These are phyloP conservation scores for Tulasnella sp. DNA, from an alignment of 768 basidiomycete species.

Conservation along the genomic window DNA sequence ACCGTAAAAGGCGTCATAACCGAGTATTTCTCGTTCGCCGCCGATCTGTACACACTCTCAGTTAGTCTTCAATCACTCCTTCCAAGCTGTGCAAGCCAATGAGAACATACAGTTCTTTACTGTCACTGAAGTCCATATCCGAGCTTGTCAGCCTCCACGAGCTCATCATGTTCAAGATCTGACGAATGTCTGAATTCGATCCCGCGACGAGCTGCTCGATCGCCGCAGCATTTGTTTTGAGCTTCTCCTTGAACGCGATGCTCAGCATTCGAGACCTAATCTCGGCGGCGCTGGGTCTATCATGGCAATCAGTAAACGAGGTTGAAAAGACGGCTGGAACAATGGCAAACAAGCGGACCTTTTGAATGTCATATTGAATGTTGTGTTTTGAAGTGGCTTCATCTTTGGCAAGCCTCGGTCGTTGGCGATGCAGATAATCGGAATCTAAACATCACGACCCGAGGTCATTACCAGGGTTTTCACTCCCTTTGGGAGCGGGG, in stretches of 20 bases:
- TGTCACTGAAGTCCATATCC: constrained; percentile 82
- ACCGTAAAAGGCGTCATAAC: constrained; percentile 89
- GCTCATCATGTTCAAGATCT: constrained; percentile 95
- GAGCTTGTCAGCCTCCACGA: constrained; percentile 84
- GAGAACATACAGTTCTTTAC: constrained; percentile 79
- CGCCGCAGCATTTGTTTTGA: constrained; percentile 85
- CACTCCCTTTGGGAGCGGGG: no score
- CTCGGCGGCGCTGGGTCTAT: constrained; percentile 64
- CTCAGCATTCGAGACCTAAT: constrained; percentile 81
- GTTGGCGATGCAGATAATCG: constrained; percentile 96
- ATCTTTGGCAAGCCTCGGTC: constrained; percentile 80
- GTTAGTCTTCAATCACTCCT: neutral
- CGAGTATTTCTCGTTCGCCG: constrained; percentile 85
- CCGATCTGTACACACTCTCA: constrained; percentile 40
- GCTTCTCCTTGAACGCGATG: constrained; percentile 84
- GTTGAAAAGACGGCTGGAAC: constrained; percentile 6
- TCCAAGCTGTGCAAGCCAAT: no score
- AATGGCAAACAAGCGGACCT: constrained; percentile 38
- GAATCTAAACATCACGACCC: no score
- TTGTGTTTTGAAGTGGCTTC: constrained; percentile 65
- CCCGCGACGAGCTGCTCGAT: constrained; percentile 84
- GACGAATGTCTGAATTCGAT: constrained; percentile 91
- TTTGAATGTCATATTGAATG: constrained; percentile 64
- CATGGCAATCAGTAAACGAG: no score
- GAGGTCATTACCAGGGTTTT: no score